Evolutionary conservation across 768 basidiomycete species (phyloP).

Genomic region (Mycena venus): DNA sequence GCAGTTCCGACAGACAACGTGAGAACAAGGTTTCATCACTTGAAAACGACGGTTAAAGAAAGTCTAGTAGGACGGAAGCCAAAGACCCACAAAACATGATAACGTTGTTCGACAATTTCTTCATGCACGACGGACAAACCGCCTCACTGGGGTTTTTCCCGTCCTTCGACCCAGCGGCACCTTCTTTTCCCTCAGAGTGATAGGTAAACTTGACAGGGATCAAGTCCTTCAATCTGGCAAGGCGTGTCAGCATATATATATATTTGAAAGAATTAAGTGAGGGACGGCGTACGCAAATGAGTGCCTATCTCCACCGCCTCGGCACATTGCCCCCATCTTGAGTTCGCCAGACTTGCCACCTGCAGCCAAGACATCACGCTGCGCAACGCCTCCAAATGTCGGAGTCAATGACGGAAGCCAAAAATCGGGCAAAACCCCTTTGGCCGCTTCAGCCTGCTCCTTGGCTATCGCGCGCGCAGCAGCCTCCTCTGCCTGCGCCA

Average conservation of each 20-base stretch:
- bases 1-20: conserved; percentile 94
- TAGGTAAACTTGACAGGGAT: conserved; percentile 86
- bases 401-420: conserved; percentile 97
- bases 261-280: conserved; percentile 11
- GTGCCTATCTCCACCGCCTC: conserved; percentile 85
- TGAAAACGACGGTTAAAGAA: background rate
- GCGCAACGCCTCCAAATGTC: conserved; percentile 70
- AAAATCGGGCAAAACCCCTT: conserved; percentile 94
- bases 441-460: conserved; percentile 88
- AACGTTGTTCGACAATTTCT: conserved; percentile 82
- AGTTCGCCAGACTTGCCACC: conserved; percentile 70
- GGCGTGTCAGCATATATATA: background rate
- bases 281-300: conserved; percentile 71
- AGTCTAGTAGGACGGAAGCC: background rate
- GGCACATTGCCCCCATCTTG: conserved; percentile 91
- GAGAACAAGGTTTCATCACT: conserved; percentile 91
- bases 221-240: conserved; percentile 81
- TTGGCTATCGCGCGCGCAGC: conserved; percentile 86
- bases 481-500: conserved; percentile 88
- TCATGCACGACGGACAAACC: conserved; percentile 93
- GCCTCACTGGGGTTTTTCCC: conserved; percentile 68
- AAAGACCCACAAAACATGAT: conserved; percentile 72
- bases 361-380: conserved; percentile 29
- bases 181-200: conserved; percentile 50
- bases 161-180: conserved; percentile 51